Conservation (phyloP, 352 stramenopile genomes). For the Phytophthora cryptogea region DNA sequence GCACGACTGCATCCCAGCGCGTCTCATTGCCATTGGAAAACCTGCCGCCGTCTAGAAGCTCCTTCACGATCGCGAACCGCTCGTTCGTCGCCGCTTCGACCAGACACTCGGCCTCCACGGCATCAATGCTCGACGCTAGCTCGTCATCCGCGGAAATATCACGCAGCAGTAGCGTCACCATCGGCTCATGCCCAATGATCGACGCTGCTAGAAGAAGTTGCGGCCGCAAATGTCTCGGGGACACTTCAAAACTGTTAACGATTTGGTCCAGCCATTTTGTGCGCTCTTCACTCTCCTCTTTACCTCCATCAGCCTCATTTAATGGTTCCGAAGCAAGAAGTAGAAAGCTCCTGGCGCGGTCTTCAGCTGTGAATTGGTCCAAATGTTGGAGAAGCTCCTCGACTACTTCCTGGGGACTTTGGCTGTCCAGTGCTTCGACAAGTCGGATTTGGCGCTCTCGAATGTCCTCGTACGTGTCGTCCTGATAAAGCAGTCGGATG, state of each 20-base stretch:
- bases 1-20: slow-evolving; percentile 14
- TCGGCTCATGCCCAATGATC: slow-evolving; percentile 18
- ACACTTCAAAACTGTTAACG: slow-evolving; percentile 14
- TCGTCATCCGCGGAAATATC: slow-evolving; percentile 15
- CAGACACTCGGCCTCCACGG: slow-evolving; percentile 22
- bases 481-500: slow-evolving; percentile 23
- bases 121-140: slow-evolving; percentile 7
- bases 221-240: slow-evolving; percentile 7
- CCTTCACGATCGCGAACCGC: slow-evolving; percentile 12
- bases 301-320: background rate
- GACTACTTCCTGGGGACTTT: slow-evolving; percentile 6
- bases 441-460: slow-evolving; percentile 13
- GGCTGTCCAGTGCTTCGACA: slow-evolving; percentile 12
- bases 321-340: slow-evolving; percentile 21
- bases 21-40: slow-evolving; percentile 21
- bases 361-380: slow-evolving; percentile 21
- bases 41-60: slow-evolving; percentile 11
- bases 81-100: slow-evolving; percentile 24
- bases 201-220: slow-evolving; percentile 27
- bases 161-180: slow-evolving; percentile 21
- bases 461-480: slow-evolving; percentile 26
- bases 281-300: slow-evolving; percentile 3
- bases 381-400: slow-evolving; percentile 22
- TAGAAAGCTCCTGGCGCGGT: slow-evolving; percentile 31
- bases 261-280: slow-evolving; percentile 15